phyloP scores from a whole-genome alignment of 768 basidiomycete genomes.

The Heimioporus sp. region DNA sequence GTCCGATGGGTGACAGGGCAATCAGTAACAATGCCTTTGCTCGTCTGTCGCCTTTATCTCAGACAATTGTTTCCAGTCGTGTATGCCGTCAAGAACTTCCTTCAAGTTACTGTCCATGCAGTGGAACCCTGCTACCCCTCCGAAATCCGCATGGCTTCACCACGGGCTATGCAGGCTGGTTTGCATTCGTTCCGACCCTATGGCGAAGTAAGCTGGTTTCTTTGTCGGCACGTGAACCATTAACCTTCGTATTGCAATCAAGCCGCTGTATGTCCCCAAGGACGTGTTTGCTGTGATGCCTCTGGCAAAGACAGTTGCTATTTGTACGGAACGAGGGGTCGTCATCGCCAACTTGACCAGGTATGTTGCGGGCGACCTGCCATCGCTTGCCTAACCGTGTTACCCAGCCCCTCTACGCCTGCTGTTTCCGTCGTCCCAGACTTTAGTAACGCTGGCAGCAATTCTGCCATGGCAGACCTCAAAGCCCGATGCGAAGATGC shows the following conservation, averaged over 20 bases:
- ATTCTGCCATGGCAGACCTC: conserved; percentile 45
- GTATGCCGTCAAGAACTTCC: conserved; percentile 58
- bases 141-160: conserved; percentile 36
- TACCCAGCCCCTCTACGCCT: conserved; percentile 40
- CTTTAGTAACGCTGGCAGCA: conserved; percentile 40
- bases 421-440: conserved; percentile 57
- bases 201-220: conserved; percentile 53
- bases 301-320: conserved; percentile 59
- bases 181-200: conserved; percentile 55
- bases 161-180: conserved; percentile 28
- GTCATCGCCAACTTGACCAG: conserved; percentile 65
- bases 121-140: conserved; percentile 52
- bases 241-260: conserved; percentile 1
- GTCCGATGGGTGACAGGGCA: conserved; percentile 49
- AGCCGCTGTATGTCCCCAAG: conserved; percentile 71
- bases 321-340: conserved; percentile 64
- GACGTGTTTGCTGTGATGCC: conserved; percentile 63
- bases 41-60: conserved; percentile 1
- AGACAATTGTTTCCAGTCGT: conserved; percentile 47
- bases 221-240: not conserved
- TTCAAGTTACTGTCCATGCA: conserved; percentile 59
- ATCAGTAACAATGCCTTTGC: conserved; percentile 43
- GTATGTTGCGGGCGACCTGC: conserved; percentile 38
- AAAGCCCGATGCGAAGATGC: conserved; percentile 56
- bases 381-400: not conserved